phyloP scores from a whole-genome alignment of 2,329 filamentous ascomycete genomes.

The Xylariaceae sp. region DNA sequence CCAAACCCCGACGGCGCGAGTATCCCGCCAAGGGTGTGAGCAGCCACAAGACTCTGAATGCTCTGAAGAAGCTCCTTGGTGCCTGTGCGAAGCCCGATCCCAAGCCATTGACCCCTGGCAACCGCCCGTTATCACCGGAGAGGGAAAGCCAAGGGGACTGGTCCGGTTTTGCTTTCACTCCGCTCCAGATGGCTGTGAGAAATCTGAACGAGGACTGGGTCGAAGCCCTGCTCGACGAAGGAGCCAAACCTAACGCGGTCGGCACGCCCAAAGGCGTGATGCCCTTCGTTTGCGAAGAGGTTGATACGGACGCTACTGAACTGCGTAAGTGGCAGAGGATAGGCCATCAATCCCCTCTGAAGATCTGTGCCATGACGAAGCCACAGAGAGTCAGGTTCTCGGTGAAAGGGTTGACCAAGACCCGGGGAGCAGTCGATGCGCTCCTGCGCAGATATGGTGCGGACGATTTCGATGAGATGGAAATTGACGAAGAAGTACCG shows the following conservation, averaged over 20 bases:
- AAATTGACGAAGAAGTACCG: too few species aligned
- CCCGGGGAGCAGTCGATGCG: neutral
- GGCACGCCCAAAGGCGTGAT: constrained; percentile 1
- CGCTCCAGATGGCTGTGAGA: constrained; percentile 8
- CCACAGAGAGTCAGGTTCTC: neutral
- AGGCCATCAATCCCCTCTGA: constrained; percentile 3
- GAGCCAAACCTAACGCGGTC: constrained; percentile 4
- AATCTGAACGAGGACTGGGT: constrained; percentile 6
- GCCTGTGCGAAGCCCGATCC: constrained; percentile 7
- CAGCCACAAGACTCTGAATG: neutral
- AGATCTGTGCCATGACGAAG: constrained; percentile 4
- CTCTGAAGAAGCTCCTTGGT: constrained; percentile 4
- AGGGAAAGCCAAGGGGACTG: neutral
- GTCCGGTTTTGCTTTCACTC: constrained; percentile 7
- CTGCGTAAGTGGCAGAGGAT: neutral
- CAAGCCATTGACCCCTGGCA: neutral
- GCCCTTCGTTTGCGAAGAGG: constrained; percentile 1
- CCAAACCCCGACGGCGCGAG: constrained; percentile 1
- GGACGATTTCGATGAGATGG: neutral
- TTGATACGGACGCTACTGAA: neutral
- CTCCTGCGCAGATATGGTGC: constrained; percentile 2
- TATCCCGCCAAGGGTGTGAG: neutral
- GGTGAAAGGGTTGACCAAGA: too few species aligned
- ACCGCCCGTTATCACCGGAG: neutral
- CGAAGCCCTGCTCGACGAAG: constrained; percentile 9